Conservation (phyloP, 148 eudicot genomes). For the Beta vulgaris region DNA sequence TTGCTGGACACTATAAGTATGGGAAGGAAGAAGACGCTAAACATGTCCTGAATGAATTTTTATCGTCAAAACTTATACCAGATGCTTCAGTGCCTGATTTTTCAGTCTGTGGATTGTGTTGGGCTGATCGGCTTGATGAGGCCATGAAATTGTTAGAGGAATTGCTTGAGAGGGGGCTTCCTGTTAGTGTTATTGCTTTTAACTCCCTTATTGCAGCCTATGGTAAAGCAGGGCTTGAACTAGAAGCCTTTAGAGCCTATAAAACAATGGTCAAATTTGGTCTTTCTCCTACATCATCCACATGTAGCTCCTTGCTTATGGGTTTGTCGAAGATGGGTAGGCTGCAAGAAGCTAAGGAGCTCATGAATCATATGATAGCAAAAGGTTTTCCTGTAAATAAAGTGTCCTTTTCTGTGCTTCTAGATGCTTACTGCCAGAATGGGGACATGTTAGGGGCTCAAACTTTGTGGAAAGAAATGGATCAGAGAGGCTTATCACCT, state of each 20-base stretch:
- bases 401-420: slow-evolving; percentile 71
- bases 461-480: slow-evolving; percentile 73
- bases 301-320: slow-evolving; percentile 70
- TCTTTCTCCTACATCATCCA: slow-evolving; percentile 63
- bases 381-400: slow-evolving; percentile 64
- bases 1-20: slow-evolving; percentile 65
- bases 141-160: slow-evolving; percentile 51
- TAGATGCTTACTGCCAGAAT: slow-evolving; percentile 63
- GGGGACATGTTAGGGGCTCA: slow-evolving; percentile 67
- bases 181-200: slow-evolving; percentile 61
- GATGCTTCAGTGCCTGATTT: slow-evolving; percentile 65
- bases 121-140: slow-evolving; percentile 69
- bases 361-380: slow-evolving; percentile 57
- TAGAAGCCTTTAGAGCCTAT: slow-evolving; percentile 60
- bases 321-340: slow-evolving; percentile 60
- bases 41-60: slow-evolving; percentile 51
- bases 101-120: slow-evolving; percentile 68
- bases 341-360: slow-evolving; percentile 62
- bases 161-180: slow-evolving; percentile 67
- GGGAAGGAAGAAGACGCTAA: slow-evolving; percentile 63
- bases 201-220: slow-evolving; percentile 85
- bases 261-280: slow-evolving; percentile 64
- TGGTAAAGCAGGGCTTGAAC: slow-evolving; percentile 55
- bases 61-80: slow-evolving; percentile 40
- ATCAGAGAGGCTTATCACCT: slow-evolving; percentile 53